A percentile compares a stretch with the other conserved stretches of the same genome.
Conservation (phyloP, 2,329 filamentous ascomycete genomes). For the Nannizziopsis arthrosporioides region DNA sequence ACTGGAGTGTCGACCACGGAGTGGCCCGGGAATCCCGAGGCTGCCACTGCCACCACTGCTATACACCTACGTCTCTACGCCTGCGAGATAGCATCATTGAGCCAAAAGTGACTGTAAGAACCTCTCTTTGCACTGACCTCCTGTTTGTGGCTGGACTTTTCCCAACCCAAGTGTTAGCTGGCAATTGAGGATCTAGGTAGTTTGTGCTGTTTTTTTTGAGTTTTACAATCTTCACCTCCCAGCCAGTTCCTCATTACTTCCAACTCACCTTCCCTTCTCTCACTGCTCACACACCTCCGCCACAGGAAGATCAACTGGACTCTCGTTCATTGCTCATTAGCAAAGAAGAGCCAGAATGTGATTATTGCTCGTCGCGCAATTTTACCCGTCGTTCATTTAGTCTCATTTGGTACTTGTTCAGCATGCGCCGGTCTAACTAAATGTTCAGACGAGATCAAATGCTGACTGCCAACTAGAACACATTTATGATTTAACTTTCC, state of each 20-base stretch:
- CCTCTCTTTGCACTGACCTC: no score
- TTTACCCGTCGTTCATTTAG: neutral
- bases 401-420: neutral
- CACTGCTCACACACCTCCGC: no score
- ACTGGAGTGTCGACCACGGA: neutral
- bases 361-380: neutral
- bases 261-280: neutral
- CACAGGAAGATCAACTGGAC: no score
- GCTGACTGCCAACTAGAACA: neutral
- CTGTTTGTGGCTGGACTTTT: no score
- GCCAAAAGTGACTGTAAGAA: neutral
- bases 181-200: no score
- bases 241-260: neutral
- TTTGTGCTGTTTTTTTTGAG: no score
- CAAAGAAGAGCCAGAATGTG: no score
- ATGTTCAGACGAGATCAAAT: neutral
- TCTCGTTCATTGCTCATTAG: no score
- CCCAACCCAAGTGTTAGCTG: no score
- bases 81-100: no score
- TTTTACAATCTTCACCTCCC: no score
- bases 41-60: neutral
- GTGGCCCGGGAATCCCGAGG: neutral
- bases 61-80: neutral
- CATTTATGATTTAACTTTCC: constrained; percentile 5
- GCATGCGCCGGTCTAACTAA: no score